A percentile compares a stretch with the other conserved stretches of the same genome.
Evolutionary conservation across 768 basidiomycete genomes (phyloP).

Genomic region (Mycena polygramma): DNA sequence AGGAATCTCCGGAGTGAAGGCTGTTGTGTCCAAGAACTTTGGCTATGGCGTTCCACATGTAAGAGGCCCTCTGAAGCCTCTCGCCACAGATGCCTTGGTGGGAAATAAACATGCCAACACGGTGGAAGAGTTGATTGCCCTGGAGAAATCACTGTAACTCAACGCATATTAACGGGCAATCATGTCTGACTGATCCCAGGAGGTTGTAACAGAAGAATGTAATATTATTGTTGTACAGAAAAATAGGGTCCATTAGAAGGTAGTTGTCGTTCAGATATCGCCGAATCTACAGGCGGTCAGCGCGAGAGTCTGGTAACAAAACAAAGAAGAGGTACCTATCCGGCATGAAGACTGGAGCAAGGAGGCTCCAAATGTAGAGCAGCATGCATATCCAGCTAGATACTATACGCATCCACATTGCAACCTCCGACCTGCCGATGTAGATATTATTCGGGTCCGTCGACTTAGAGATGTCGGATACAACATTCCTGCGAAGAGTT

Average conservation of each 20-base stretch:
- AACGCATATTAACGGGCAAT: too few species aligned
- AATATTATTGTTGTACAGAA: constrained; percentile 17
- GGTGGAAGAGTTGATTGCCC: constrained; percentile 59
- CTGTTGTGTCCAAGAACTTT: constrained; percentile 71
- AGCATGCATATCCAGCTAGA: constrained; percentile 95
- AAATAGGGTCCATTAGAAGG: constrained; percentile 11
- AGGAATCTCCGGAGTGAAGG: constrained; percentile 77
- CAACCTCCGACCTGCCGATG: constrained; percentile 94
- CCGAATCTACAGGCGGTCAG: constrained; percentile 42
- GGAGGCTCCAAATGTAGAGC: constrained; percentile 87
- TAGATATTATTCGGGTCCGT: constrained; percentile 80
- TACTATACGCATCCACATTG: constrained; percentile 99
- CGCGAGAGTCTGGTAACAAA: background rate
- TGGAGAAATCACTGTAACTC: constrained; percentile 57
- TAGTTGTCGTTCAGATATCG: constrained; percentile 36
- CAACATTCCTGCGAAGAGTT: constrained; percentile 71
- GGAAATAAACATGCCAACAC: constrained; percentile 55
- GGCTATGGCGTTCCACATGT: constrained; percentile 69
- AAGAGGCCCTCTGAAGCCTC: constrained; percentile 63
- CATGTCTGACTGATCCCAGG: background rate
- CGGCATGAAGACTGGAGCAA: constrained; percentile 92
- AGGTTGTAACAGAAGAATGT: background rate
- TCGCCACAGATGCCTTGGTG: constrained; percentile 51
- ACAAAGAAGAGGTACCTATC: constrained; percentile 77
- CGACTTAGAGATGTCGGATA: constrained; percentile 65